A percentile compares a stretch with the other conserved stretches of the same genome.
Conservation (phyloP, 1,284 basidiomycete species). For the Melampsora larici-populina region DNA sequence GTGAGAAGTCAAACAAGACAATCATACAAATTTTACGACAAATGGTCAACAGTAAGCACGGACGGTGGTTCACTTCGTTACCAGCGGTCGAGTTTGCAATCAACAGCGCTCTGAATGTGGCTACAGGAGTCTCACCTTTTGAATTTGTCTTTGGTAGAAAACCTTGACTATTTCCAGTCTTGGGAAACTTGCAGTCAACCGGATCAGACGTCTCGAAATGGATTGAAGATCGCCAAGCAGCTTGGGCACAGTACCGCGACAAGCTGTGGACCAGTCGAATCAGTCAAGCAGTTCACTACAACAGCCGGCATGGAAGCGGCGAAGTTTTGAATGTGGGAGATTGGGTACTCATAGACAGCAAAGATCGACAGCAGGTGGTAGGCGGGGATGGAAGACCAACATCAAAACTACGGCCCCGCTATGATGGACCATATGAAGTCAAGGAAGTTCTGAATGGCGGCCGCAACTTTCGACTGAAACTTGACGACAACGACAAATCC, state of each 20-base stretch:
- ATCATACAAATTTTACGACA: constrained; percentile 48
- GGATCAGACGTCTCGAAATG: not conserved
- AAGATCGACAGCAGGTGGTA: not conserved
- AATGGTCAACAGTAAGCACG: constrained; percentile 47
- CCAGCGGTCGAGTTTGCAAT: constrained; percentile 8
- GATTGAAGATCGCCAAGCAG: not conserved
- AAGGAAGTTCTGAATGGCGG: not conserved
- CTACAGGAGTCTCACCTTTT: constrained; percentile 11
- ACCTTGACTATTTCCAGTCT: not conserved
- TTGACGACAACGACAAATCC: not conserved
- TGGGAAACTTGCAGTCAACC: too few species aligned
- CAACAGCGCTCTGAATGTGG: not conserved
- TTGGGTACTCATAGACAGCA: not conserved
- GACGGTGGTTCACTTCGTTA: constrained; percentile 39
- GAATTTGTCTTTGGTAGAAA: not conserved
- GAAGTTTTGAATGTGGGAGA: not conserved
- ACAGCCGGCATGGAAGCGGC: too few species aligned
- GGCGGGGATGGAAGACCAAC: not conserved
- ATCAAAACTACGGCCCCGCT: not conserved
- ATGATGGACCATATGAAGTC: not conserved
- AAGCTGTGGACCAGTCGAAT: too few species aligned
- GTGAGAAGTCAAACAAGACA: constrained; percentile 53
- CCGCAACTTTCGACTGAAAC: not conserved
- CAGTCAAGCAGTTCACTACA: too few species aligned
- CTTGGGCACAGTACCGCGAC: too few species aligned